Percentiles rank a stretch among this genome's conserved stretches.
These are phyloP conservation scores for Monosporascus sp. DNA, from an alignment of 2,329 filamentous ascomycete species.

Conservation along the genomic window DNA sequence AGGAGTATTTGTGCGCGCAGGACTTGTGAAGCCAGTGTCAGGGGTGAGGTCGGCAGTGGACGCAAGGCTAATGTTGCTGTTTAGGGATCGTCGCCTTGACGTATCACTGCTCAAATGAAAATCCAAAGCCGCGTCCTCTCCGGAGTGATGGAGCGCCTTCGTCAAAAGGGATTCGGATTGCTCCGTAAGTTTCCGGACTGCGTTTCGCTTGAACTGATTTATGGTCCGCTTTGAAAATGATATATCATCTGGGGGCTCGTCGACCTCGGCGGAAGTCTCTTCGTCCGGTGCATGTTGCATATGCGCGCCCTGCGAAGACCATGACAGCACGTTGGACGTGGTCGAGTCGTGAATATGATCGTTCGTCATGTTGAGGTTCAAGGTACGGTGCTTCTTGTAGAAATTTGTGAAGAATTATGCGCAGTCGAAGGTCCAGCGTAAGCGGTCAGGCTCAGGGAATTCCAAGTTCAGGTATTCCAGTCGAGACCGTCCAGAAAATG, in stretches of 20 bases:
- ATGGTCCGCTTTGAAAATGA: constrained; percentile 20
- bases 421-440: background rate
- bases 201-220: constrained; percentile 43
- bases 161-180: constrained; percentile 81
- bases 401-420: background rate
- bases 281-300: constrained; percentile 43
- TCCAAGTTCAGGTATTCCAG: constrained; percentile 1
- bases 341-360: constrained; percentile 31
- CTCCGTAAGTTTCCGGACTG: constrained; percentile 43
- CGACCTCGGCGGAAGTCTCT: constrained; percentile 69
- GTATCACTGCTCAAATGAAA: constrained; percentile 31
- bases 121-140: constrained; percentile 44
- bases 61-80: constrained; percentile 73
- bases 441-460: background rate
- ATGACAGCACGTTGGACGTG: constrained; percentile 40
- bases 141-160: constrained; percentile 67
- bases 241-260: constrained; percentile 76
- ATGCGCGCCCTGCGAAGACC: constrained; percentile 39
- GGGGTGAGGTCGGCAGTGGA: constrained; percentile 93
- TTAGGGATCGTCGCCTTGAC: constrained; percentile 58
- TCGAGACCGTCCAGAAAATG: constrained; percentile 3
- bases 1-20: constrained; percentile 79
- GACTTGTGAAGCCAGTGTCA: constrained; percentile 85
- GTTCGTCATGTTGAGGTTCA: constrained; percentile 29
- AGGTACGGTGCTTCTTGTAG: background rate